A percentile compares a stretch with the other conserved stretches of the same genome.
Conservation (phyloP, 305 asterid species). For the Fraxinus ornus region DNA sequence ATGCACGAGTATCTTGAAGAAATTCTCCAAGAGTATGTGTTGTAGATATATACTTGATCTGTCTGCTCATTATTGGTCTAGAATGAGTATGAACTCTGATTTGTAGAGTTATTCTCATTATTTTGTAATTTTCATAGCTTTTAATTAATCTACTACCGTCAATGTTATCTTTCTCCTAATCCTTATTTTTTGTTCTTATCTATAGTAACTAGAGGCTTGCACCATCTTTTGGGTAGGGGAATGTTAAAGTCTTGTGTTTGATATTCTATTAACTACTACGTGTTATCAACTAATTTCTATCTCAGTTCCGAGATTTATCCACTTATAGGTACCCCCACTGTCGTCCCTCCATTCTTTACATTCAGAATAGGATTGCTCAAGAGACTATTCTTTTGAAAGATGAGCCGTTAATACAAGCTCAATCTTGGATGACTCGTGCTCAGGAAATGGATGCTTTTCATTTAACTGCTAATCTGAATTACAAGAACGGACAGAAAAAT, state of each 20-base stretch:
- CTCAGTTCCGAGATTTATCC: too few relatives aligned
- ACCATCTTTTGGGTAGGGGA: background rate
- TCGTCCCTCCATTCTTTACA: background rate
- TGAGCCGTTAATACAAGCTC: slow-evolving; percentile 78
- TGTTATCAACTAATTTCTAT: too few relatives aligned
- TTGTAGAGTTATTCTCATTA: background rate
- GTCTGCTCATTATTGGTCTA: background rate
- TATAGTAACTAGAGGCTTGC: background rate
- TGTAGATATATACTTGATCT: too few relatives aligned
- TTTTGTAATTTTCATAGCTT: background rate
- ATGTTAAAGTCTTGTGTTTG: background rate
- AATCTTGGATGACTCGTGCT: slow-evolving; percentile 74
- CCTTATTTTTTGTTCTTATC: background rate
- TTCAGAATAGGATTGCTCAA: too few relatives aligned
- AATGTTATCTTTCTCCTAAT: background rate
- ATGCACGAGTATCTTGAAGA: too few relatives aligned
- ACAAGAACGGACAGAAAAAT: slow-evolving; percentile 13
- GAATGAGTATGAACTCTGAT: background rate
- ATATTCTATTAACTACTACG: too few relatives aligned
- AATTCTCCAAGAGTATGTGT: too few relatives aligned
- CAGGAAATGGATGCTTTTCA: slow-evolving; percentile 80
- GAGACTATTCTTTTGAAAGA: slow-evolving; percentile 22
- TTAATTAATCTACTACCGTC: background rate
- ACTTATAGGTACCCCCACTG: too few relatives aligned
- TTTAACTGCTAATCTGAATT: slow-evolving; percentile 57